These are phyloP conservation scores for Aspergillus asperescens DNA, from an alignment of 495 filamentous ascomycete species.

Conservation along the genomic window DNA sequence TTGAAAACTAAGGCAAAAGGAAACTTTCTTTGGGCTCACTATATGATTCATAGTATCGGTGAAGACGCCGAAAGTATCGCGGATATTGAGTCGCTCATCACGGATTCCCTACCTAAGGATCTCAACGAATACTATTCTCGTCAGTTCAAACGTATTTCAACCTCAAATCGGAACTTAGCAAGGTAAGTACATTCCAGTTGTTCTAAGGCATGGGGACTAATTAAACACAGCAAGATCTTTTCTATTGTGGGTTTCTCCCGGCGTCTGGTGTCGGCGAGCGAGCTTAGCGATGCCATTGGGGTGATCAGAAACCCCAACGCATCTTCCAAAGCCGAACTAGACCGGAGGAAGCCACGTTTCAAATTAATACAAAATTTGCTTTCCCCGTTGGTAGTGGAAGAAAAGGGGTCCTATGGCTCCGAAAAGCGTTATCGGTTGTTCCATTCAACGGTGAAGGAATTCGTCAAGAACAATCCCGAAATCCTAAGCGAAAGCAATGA, in stretches of 20 bases:
- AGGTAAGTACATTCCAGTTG: not conserved
- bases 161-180: not conserved
- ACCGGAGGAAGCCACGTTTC: not conserved
- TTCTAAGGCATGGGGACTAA: not conserved
- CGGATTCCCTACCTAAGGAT: not conserved
- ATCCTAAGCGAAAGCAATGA: not conserved
- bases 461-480: slow-evolving; percentile 2
- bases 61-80: not conserved
- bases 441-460: slow-evolving; percentile 1
- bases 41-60: slow-evolving; percentile 1
- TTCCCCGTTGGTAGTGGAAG: not conserved
- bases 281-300: not conserved
- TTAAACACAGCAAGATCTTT: not conserved
- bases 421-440: not conserved
- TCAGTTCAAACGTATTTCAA: not conserved
- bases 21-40: slow-evolving; percentile 6
- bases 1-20: not conserved
- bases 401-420: not conserved
- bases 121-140: not conserved
- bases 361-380: not conserved
- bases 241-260: not conserved
- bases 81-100: not conserved
- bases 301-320: not conserved
- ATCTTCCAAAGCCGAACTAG: not conserved
- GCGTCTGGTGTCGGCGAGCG: not conserved